Evolutionary conservation across 2,329 filamentous ascomycete species (phyloP).

Genomic region (Hypoxylon sp.): DNA sequence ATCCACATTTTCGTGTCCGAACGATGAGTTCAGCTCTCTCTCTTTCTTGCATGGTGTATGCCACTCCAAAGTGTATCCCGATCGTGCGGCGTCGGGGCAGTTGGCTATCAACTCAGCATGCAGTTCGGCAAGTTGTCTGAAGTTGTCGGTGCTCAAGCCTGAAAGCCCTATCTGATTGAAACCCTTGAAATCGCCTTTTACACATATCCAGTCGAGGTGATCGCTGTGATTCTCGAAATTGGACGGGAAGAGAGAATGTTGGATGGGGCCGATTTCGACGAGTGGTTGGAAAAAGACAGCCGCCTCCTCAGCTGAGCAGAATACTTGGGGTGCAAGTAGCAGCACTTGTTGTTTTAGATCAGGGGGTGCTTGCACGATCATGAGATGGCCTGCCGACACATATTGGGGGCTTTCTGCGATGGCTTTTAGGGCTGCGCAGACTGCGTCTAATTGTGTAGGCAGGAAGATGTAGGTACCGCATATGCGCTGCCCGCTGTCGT

Average conservation of each 20-base stretch:
- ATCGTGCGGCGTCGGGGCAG: background rate
- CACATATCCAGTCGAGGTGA: slow-evolving; percentile 45
- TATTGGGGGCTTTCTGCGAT: slow-evolving; percentile 41
- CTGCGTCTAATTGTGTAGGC: slow-evolving; percentile 41
- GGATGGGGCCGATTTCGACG: slow-evolving; percentile 46
- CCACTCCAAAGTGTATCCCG: slow-evolving; percentile 1
- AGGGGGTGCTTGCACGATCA: slow-evolving; percentile 47
- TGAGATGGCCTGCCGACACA: slow-evolving; percentile 46
- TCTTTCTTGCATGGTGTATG: background rate
- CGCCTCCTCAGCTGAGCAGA: slow-evolving; percentile 38
- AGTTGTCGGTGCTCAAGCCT: background rate
- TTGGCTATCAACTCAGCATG: background rate
- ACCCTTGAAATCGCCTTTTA: slow-evolving; percentile 49
- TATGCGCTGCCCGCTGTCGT: slow-evolving; percentile 49
- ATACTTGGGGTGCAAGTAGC: slow-evolving; percentile 37
- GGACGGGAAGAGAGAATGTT: slow-evolving; percentile 41
- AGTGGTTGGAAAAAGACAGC: slow-evolving; percentile 44
- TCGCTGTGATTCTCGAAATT: slow-evolving; percentile 49
- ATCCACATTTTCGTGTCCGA: background rate
- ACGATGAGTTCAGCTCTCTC: background rate
- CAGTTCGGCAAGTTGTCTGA: background rate
- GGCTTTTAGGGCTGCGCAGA: slow-evolving; percentile 48
- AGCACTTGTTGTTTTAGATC: slow-evolving; percentile 43
- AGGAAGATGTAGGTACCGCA: slow-evolving; percentile 53
- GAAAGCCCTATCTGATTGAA: background rate